Base-by-base conservation (phyloP, 371 early-diverging fungal species). In the Smittium culicis region DNA sequence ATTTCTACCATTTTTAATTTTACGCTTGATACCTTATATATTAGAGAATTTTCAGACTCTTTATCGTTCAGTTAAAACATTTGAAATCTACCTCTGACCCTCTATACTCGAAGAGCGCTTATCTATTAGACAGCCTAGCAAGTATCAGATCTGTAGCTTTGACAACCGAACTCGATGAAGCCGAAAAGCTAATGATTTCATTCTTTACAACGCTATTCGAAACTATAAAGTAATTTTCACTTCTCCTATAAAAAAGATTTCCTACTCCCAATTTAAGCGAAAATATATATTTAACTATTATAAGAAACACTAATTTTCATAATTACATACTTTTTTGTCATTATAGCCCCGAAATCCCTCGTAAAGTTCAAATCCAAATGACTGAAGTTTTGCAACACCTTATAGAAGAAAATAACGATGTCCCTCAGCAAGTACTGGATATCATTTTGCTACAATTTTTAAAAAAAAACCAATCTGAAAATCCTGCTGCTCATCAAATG, bases 71-170 rank as follows among this genome's bases (percentile, higher is more conserved):
- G 65, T 75, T 96, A 20, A 74, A 79, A 64, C 73, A 81, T 61
- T 72, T 94, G n/a, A 74, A 74, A 29, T 79, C 86, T 61, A 66
- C 79, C 5, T 70, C 78, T 33, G 73, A 81, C 59, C 78, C 86
- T 25, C 85, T 88, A 71, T 91, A 85, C 69, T 74, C 78, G 34
- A 77, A 82, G 62, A 84, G 89, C 66, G 89, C 84, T 68, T 91
- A 93, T 67, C 81, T 94, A 20, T 81, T 97, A 54, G 92, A 92
- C 69, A 89, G 87, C 63, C 80, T 96, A 32, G 84, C 92, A 0
- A 88, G 84, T 0, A 90, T 93, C 35, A 92, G 88, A 72, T 87
- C 86, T 55, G 83, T 92, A 58, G 79, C 89, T 1, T 76, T 95
- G 34, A 80, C 93, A 20, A 79, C 86, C 0, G 86, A 90, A 66